A percentile compares a stretch with the other conserved stretches of the same genome.
Evolutionary conservation across 2,329 filamentous ascomycete species (phyloP).

Genomic region (Elsinoe necatrix): DNA sequence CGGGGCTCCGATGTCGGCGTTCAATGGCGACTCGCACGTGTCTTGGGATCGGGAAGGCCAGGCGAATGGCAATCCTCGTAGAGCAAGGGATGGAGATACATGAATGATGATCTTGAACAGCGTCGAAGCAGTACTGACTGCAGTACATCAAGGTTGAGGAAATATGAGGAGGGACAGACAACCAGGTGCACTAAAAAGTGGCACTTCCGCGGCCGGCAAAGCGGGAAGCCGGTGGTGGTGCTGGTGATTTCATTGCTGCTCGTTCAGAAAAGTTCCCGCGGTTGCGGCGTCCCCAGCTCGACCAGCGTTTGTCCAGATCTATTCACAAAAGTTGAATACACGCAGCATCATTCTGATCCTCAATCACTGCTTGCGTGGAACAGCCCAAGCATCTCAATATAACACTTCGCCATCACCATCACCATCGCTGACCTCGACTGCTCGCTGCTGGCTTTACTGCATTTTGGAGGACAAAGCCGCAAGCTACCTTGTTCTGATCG

Average conservation of each 20-base stretch:
- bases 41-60: too few species aligned
- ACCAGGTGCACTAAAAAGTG: not conserved
- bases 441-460: not conserved
- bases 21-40: not conserved
- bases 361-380: not conserved
- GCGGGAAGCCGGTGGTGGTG: constrained; percentile 2
- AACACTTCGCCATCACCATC: not conserved
- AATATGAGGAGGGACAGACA: not conserved
- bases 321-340: constrained; percentile 8
- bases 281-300: constrained; percentile 11
- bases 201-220: constrained; percentile 8
- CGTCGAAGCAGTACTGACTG: too few species aligned
- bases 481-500: not conserved
- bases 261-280: constrained; percentile 12
- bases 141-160: not conserved
- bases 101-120: too few species aligned
- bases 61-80: too few species aligned
- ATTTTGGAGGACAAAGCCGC: not conserved
- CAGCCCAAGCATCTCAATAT: not conserved
- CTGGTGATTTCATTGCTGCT: constrained; percentile 12
- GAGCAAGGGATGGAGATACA: too few species aligned
- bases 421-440: not conserved
- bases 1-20: not conserved
- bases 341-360: constrained; percentile 2
- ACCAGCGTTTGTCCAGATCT: constrained; percentile 10